phyloP scores from a whole-genome alignment of 805 yeast species.

The Sugiyamaella chiloensis region DNA sequence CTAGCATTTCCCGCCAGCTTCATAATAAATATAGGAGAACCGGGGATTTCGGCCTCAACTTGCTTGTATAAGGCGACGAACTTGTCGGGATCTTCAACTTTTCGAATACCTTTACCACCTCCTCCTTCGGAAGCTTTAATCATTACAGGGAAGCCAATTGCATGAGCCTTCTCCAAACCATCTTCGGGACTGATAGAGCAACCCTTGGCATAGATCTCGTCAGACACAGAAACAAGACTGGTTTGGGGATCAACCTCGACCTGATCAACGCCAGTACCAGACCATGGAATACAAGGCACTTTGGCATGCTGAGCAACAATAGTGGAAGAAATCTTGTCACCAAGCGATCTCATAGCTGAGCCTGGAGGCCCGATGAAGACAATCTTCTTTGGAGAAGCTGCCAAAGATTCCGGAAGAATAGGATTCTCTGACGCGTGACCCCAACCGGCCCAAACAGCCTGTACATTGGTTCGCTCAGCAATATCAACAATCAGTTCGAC shows the following conservation, averaged over 20 bases:
- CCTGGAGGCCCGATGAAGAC: slow-evolving; percentile 99
- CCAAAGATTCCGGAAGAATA: slow-evolving; percentile 83
- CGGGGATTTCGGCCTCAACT: slow-evolving; percentile 97
- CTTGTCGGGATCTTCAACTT: slow-evolving; percentile 81
- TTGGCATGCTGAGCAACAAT: slow-evolving; percentile 98
- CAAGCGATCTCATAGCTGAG: slow-evolving; percentile 98
- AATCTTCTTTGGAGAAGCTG: slow-evolving; percentile 86
- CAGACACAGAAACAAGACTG: slow-evolving; percentile 84
- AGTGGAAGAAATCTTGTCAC: slow-evolving; percentile 96
- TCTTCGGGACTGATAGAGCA: slow-evolving; percentile 84
- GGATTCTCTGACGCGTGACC: slow-evolving; percentile 99
- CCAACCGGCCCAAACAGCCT: slow-evolving; percentile 99
- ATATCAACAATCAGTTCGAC: slow-evolving; percentile 95
- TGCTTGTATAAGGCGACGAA: slow-evolving; percentile 77
- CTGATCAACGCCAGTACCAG: slow-evolving; percentile 93
- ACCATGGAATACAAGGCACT: slow-evolving; percentile 99
- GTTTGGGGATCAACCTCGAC: slow-evolving; percentile 67
- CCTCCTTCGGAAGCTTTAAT: slow-evolving; percentile 99
- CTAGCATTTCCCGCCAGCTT: slow-evolving; percentile 95
- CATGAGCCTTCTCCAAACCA: slow-evolving; percentile 78
- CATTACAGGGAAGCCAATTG: slow-evolving; percentile 98
- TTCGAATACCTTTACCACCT: slow-evolving; percentile 99
- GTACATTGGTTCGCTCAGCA: slow-evolving; percentile 94
- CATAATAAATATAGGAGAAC: slow-evolving; percentile 98
- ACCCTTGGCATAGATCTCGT: slow-evolving; percentile 79